Evolutionary conservation across 2,329 filamentous ascomycete species (phyloP).

Genomic region (Claviceps sp.): DNA sequence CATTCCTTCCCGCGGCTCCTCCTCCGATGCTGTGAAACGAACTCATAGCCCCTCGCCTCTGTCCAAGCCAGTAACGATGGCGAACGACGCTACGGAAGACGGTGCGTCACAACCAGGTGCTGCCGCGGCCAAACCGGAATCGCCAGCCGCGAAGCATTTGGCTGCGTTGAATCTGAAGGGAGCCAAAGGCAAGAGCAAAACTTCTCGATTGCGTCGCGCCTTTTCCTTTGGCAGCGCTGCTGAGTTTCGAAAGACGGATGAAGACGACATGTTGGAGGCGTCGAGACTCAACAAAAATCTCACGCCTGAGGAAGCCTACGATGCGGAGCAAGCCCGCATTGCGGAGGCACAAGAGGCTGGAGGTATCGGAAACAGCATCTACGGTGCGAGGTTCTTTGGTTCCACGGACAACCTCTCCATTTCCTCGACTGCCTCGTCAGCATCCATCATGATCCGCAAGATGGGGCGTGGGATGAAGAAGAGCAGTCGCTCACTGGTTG

Average conservation of each 20-base stretch:
- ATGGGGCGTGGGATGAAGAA: conserved; percentile 99
- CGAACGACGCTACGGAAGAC: conserved; percentile 34
- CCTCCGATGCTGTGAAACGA: conserved; percentile 53
- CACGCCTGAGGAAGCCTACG: conserved; percentile 50
- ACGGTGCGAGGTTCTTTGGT: conserved; percentile 75
- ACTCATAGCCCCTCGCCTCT: conserved; percentile 56
- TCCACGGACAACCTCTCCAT: conserved; percentile 93
- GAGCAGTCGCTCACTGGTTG: conserved; percentile 77
- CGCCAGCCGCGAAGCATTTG: conserved; percentile 71
- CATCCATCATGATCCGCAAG: conserved; percentile 89
- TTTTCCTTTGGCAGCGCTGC: conserved; percentile 96
- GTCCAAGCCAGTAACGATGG: conserved; percentile 56
- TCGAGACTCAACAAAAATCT: conserved; percentile 53
- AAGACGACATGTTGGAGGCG: conserved; percentile 21
- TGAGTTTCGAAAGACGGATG: conserved; percentile 66
- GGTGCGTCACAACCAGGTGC: conserved; percentile 22
- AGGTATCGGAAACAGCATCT: conserved; percentile 87
- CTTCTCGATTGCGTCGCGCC: conserved; percentile 70
- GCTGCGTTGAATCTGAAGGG: conserved; percentile 79
- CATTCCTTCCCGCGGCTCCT: conserved; percentile 48
- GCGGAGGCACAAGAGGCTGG: conserved; percentile 84
- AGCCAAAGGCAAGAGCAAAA: conserved; percentile 66
- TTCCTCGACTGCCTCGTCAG: conserved; percentile 78
- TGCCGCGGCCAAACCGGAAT: conserved; percentile 31
- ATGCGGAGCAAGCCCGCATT: conserved; percentile 83